Evolutionary conservation across 2,329 filamentous ascomycete genomes (phyloP).

Genomic region (Aspergillus sp.): DNA sequence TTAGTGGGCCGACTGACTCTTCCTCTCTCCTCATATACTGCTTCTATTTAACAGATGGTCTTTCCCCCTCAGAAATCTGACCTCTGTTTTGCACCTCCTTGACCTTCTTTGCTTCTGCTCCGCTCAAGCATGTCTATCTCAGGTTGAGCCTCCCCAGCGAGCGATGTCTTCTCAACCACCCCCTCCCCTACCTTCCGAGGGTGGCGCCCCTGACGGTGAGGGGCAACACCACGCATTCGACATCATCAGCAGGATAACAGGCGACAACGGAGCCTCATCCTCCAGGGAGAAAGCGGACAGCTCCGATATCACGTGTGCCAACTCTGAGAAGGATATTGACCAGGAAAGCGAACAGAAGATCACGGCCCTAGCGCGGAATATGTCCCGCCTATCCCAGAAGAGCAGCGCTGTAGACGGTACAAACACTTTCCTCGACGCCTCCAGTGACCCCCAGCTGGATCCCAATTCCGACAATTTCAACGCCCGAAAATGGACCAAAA

Average conservation of each 20-base stretch:
- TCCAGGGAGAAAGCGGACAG: slow-evolving; percentile 21
- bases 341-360: slow-evolving; percentile 26
- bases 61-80: background rate
- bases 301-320: slow-evolving; percentile 23
- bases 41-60: background rate
- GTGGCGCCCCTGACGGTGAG: slow-evolving; percentile 10
- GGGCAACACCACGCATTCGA: background rate
- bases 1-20: background rate
- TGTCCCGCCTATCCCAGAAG: slow-evolving; percentile 32
- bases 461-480: slow-evolving; percentile 44
- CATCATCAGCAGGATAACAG: slow-evolving; percentile 2
- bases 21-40: too few relatives aligned
- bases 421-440: slow-evolving; percentile 39
- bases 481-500: slow-evolving; percentile 47
- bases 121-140: slow-evolving; percentile 2
- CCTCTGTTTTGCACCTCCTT: background rate
- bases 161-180: slow-evolving; percentile 16
- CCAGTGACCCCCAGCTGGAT: slow-evolving; percentile 39
- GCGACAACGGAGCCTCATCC: background rate
- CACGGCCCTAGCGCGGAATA: slow-evolving; percentile 27
- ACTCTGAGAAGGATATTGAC: slow-evolving; percentile 26
- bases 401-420: slow-evolving; percentile 19
- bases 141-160: background rate
- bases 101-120: background rate
- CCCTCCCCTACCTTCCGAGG: slow-evolving; percentile 20